These are phyloP conservation scores for Coriolopsis trogii DNA, from an alignment of 1,284 basidiomycete genomes.

Conservation along the genomic window DNA sequence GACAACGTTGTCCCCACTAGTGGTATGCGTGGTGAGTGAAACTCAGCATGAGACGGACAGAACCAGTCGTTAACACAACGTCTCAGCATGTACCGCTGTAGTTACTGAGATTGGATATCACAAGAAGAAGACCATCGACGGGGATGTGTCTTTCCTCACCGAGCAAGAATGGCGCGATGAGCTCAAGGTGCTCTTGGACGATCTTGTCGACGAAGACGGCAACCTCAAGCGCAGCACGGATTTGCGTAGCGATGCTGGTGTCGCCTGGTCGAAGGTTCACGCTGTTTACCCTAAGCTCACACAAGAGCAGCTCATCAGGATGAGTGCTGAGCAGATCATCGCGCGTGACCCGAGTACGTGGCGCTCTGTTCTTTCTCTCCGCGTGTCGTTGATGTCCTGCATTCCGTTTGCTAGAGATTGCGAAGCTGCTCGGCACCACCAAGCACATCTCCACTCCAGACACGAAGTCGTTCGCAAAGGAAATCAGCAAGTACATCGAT, in stretches of 20 bases:
- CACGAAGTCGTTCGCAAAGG: slow-evolving; percentile 52
- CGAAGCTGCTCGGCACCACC: slow-evolving; percentile 50
- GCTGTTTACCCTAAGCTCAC: slow-evolving; percentile 59
- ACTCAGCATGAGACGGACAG: background rate
- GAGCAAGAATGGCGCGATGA: slow-evolving; percentile 60
- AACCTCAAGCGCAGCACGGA: slow-evolving; percentile 54
- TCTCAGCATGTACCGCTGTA: slow-evolving; percentile 64
- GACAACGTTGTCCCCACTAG: slow-evolving; percentile 67
- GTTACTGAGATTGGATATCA: slow-evolving; percentile 65
- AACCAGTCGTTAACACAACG: background rate
- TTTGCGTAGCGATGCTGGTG: slow-evolving; percentile 57
- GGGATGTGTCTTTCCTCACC: slow-evolving; percentile 59
- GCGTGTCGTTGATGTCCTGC: no score
- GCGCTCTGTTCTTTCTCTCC: background rate
- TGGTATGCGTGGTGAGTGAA: slow-evolving; percentile 56
- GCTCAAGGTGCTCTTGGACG: slow-evolving; percentile 52
- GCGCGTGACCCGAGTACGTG: slow-evolving; percentile 46
- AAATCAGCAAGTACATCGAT: slow-evolving; percentile 66
- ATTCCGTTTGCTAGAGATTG: slow-evolving; percentile 40
- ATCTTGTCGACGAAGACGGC: slow-evolving; percentile 61
- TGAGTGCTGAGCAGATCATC: slow-evolving; percentile 55
- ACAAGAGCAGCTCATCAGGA: slow-evolving; percentile 47
- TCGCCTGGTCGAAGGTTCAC: slow-evolving; percentile 67
- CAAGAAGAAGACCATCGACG: slow-evolving; percentile 54
- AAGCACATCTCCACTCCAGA: slow-evolving; percentile 54